Base-by-base conservation (phyloP, 371 early-diverging fungal species). In the Cokeromyces recurvatus region DNA sequence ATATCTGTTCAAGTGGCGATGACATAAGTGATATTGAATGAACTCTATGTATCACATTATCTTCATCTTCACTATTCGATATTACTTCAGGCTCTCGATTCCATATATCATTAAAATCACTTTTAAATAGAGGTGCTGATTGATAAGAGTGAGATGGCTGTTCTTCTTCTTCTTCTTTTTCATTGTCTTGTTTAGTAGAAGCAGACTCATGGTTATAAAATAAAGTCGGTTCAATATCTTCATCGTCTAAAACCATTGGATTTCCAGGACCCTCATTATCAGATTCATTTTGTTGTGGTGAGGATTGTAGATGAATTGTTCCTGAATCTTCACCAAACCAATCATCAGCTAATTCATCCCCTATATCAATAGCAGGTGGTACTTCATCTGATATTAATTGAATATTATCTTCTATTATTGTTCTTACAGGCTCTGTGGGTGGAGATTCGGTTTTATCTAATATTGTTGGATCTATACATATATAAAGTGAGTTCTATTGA, bases 201-300 rank as follows among this genome's bases (percentile, higher is more conserved):
- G 36, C 20, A 11, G 14, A 20, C 31, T n/a, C n/a, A n/a, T 43
- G 40, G 2, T 49, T 51, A 6, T 42, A 45, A 39, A 59, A 67
- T 22, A 62, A 67, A 3, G 34, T 34, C 11, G 67, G 62, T 32
- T 65, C 74, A 25, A 81, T 71, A 41, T 81, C 82, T 52, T 81
- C 79, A 49, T 81, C 82, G 2, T 59, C 63, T 16, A 74, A 60
- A 1, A 81, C 79, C 78, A 79, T 78, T 0, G 81, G 81, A 21
- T 81, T 81, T n/a, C 70, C 63, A 8, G 48, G 37, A 2, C 54
- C 59, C 27, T 62, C 64, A 23, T 64, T 59, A 27, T 68, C 72
- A 0, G 68, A 64, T 8, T 72, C 71, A 11, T 48, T 32, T 7
- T 48, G 48, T 4, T 11, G 9, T 4, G 35, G 7, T 34, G 35